Base-by-base conservation (phyloP, 2,329 filamentous ascomycete species). In the Trichophyton mentagrophytes region DNA sequence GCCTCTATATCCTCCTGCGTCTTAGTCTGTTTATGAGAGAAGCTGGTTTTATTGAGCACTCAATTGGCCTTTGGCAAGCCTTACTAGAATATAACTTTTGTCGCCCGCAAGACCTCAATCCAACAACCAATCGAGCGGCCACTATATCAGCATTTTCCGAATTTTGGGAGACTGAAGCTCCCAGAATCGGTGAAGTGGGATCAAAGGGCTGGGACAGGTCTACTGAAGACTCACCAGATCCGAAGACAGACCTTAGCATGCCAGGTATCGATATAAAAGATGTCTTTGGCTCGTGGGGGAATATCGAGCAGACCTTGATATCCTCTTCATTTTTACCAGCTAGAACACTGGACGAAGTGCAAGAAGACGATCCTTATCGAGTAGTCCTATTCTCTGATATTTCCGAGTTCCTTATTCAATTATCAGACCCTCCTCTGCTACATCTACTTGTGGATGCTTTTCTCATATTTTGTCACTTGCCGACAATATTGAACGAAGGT, bases 131-230 rank as follows among this genome's bases (percentile, higher is more conserved):
- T 7, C 3, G 49, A 22, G 51, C 65, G 20, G 36, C 64, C 57
- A 57, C 64, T 63, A 13, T 73, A 30, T 51, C 66, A n/a, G 64
- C 67, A 0, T 88, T 96, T 63, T 77, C 82, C 56, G 80, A 85
- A 1, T 96, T 93, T 64, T 97, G 93, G 93, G 90, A 96, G 62
- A 88, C 85, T 61, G 92, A 96, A 69, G 79, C 84, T 0, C 78
- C 87, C 0, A 82, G 92, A 4, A 81, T 96, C 60, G 92, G 92
- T 8, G 92, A 97, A 66, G 68, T 74, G 0, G 78, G 77, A 1
- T 85, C 89, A 2, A 77, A 79, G 63, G 90, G 90, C 0, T 96
- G 90, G 90, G 68, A 65, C 25, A 70, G 64, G 20, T 66, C 59
- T 33, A 63, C 61, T 6, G 65, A 56, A 55, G 25, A 61, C 40